Percentiles rank a stretch among this genome's conserved stretches.
Conservation (phyloP, 495 filamentous ascomycete species). For the Viridothelium virens region DNA sequence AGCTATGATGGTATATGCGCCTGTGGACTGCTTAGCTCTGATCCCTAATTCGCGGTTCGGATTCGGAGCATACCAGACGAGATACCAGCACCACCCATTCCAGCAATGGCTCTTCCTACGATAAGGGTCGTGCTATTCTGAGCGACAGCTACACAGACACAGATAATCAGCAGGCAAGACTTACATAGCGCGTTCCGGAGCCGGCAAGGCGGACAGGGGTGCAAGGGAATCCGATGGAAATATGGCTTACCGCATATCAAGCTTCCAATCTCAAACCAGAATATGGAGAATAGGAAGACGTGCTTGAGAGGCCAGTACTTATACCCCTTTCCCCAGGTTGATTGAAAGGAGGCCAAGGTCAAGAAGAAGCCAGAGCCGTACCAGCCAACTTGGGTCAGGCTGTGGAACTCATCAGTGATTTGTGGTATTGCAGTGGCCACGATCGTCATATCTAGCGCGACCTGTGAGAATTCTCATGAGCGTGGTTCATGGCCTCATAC, state of each 20-base stretch:
- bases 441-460: conserved; percentile 19
- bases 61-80: conserved; percentile 21
- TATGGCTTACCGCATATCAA: conserved; percentile 26
- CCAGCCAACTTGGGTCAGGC: conserved; percentile 25
- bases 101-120: conserved; percentile 26
- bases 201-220: too few relatives aligned
- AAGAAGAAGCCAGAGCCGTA: conserved; percentile 31
- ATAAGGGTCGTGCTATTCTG: conserved; percentile 25
- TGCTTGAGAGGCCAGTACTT: conserved; percentile 29
- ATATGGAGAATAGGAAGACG: conserved; percentile 25
- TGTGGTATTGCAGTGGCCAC: conserved; percentile 25
- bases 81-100: conserved; percentile 28
- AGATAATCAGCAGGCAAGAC: neutral
- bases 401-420: conserved; percentile 27
- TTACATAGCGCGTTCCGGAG: neutral
- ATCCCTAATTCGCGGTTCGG: too few relatives aligned
- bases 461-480: neutral
- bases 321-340: conserved; percentile 28
- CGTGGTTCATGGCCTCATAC: too few relatives aligned
- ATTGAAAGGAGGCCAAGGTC: conserved; percentile 27
- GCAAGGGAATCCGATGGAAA: neutral
- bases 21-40: neutral
- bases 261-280: conserved; percentile 30
- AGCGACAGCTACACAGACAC: conserved; percentile 36
- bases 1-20: conserved; percentile 30